Conservation (phyloP, 75 land plant species). For the Pseudotsuga menziesii region DNA sequence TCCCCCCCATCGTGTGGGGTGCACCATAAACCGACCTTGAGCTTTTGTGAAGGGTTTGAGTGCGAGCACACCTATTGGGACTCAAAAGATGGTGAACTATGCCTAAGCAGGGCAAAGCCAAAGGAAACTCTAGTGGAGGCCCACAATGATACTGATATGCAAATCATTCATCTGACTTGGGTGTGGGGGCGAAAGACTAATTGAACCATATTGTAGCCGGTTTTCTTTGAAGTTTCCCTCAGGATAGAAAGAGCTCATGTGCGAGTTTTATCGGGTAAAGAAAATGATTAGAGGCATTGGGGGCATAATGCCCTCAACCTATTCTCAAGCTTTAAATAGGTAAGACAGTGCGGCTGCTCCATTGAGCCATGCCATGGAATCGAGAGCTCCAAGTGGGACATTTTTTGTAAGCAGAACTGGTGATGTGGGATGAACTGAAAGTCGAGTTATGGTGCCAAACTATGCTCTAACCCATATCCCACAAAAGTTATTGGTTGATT, state of each 20-base stretch:
- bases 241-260: not conserved
- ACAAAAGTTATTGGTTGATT: no score
- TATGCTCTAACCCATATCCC: no score
- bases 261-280: not conserved
- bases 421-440: no score
- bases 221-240: not conserved
- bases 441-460: no score
- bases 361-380: no score
- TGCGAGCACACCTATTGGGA: not conserved
- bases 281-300: no score
- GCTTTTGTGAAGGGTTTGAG: conserved; percentile 1
- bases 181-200: not conserved
- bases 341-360: no score
- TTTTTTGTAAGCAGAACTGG: no score
- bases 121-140: not conserved
- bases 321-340: no score
- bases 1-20: not conserved
- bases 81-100: conserved; percentile 1
- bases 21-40: not conserved
- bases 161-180: not conserved
- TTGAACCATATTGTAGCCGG: not conserved
- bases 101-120: not conserved
- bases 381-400: no score
- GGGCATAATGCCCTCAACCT: no score
- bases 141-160: no score